Base-by-base conservation (phyloP, 1,284 basidiomycete genomes). In the Ceratobasidium sp. region DNA sequence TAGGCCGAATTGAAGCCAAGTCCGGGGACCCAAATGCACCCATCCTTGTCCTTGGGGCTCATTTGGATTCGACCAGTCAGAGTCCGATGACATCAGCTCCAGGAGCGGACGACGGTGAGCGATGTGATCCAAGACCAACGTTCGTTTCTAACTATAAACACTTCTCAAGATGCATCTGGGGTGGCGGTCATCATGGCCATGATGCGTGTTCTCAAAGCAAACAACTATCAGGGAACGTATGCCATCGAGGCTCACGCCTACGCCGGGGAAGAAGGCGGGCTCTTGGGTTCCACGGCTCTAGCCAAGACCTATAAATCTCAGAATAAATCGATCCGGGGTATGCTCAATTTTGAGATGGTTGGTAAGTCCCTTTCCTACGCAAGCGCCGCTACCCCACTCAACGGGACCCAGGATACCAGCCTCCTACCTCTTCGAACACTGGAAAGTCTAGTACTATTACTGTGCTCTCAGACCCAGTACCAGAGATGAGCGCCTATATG, bases 141-240 rank as follows among this genome's bases (percentile, higher is more conserved):
- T 13, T 56, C 45, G 34, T 34, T 62, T n/a, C n/a, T n/a, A n/a
- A n/a, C n/a, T n/a, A n/a, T n/a, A n/a, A n/a, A n/a, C n/a, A n/a
- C n/a, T n/a, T n/a, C n/a, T n/a, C n/a, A 90, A 74, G 88, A 90
- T 75, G 89, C 87, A 17, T 86, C 85, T 10, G 89, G 89, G 13
- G 85, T 85, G 6, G 88, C 88, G 55, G 87, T 87, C 45, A 80
- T 87, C 32, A 79, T 92, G 40, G 86, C 88, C 75, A 84, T 84
- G 6, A 81, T 89, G 76, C 81, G 84, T 34, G 83, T 82, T 8
- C 82, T 91, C 29, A 79, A 86, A 50, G 77, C 79, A 12, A 77
- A 80, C 35, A 80, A 81, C 38, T 90, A 83, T 78, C 79, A 78
- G n/a, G 86, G 87, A 0, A 78, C 80, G 20, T 78, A 77, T 3